Base-by-base conservation (phyloP, 106 monocot species). In the Alisma plantagoaquatica region DNA sequence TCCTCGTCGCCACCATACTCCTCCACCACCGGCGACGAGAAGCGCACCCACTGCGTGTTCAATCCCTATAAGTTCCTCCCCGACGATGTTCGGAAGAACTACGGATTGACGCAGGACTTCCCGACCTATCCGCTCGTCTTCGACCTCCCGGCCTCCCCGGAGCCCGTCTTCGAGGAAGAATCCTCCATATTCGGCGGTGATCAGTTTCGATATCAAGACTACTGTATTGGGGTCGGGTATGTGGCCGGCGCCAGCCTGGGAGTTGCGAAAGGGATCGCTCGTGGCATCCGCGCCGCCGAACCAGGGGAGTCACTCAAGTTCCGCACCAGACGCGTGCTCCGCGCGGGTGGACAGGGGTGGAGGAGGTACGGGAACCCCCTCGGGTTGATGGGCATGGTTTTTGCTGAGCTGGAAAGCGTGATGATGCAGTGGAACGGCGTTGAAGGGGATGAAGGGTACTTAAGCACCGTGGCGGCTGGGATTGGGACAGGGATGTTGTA, bases 161-260 rank as follows among this genome's bases (percentile, higher is more conserved):
- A 89, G 70, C 74, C 73, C 63, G 79, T 89, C 55, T 89, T 89
- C 73, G 73, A 79, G 58, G 88, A 89, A 23, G 83, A 89, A 47
- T 62, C 79, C 44, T 31, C 67, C 26, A 61, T 45, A 20, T 70
- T 79, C 48, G 66, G 70, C 59, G 78, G 78, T n/a, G 72, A 82
- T 24, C 78, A 72, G 78, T 82, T 82, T 3, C 83, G 83, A 67
- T 76, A 79, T 51, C 73, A 83, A 63, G 83, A 82, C 46, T 80
- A 74, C 59, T 90, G 62, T 71, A 84, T 80, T 15, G 89, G 89
- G 7, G 17, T 66, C 54, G 89, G 80, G 3, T 90, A 84, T 69
- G 79, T 90, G 50, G 35, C 56, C 33, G 83, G 89, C 28, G 75
- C 86, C 27, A 51, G 31, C 10, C 28, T 42, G 10, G 87, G 87